These are phyloP conservation scores for Fusarium sp. DNA, from an alignment of 2,329 filamentous ascomycete species.

Conservation along the genomic window DNA sequence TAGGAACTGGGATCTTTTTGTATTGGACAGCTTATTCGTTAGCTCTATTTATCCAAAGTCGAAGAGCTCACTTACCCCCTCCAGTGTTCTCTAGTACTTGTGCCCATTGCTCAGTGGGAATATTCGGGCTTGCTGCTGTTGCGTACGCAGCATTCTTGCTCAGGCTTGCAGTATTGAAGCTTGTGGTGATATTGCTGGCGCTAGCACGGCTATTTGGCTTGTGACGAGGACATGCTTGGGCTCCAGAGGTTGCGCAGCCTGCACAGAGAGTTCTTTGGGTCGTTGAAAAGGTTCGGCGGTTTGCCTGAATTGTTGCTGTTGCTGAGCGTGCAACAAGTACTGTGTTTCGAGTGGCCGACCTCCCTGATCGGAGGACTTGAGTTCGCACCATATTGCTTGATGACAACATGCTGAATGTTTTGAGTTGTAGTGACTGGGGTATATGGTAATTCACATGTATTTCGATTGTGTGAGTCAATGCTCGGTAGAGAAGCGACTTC, in stretches of 20 bases:
- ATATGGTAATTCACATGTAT: background rate
- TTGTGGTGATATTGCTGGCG: constrained; percentile 16
- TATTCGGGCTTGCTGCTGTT: constrained; percentile 49
- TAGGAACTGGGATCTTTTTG: constrained; percentile 82
- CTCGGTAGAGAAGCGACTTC: background rate
- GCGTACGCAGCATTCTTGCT: constrained; percentile 38
- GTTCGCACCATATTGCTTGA: constrained; percentile 36
- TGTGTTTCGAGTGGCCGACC: constrained; percentile 25
- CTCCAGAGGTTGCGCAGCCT: constrained; percentile 20
- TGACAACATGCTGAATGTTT: constrained; percentile 18
- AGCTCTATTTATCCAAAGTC: background rate
- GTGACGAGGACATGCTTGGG: constrained; percentile 34
- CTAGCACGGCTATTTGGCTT: constrained; percentile 21
- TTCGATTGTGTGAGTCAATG: background rate
- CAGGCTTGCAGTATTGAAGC: constrained; percentile 13
- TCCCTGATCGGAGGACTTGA: constrained; percentile 24
- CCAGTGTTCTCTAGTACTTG: constrained; percentile 85
- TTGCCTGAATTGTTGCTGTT: constrained; percentile 13
- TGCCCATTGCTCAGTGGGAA: constrained; percentile 88
- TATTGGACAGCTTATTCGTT: constrained; percentile 65
- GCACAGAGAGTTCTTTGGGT: constrained; percentile 29
- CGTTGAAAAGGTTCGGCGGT: constrained; percentile 32
- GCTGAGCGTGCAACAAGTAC: constrained; percentile 24
- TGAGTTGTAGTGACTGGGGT: background rate
- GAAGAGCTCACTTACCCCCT: constrained; percentile 58